Conservation (phyloP, 129 eudicot genomes). For the Silybum marianum region DNA sequence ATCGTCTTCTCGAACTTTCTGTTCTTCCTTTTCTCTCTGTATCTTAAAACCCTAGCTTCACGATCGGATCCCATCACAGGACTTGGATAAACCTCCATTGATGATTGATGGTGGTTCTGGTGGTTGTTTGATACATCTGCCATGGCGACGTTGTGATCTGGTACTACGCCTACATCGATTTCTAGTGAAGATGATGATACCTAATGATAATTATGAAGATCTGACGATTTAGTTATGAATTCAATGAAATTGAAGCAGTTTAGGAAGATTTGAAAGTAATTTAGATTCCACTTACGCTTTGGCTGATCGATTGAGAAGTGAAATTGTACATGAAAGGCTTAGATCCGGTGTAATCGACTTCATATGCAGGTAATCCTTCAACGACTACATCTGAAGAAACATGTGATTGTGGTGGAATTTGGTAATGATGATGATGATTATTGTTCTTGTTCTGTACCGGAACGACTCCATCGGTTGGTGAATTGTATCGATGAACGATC, state of each 20-base stretch:
- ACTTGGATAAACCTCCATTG: constrained; percentile 41
- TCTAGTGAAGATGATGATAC: constrained; percentile 83
- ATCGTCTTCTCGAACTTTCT: constrained; percentile 86
- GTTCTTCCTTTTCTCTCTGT: constrained; percentile 86
- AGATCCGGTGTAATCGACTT: constrained; percentile 54
- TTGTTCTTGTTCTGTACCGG: constrained; percentile 54
- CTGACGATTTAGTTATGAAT: constrained; percentile 5
- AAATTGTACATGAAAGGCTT: constrained; percentile 76
- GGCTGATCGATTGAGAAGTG: constrained; percentile 79
- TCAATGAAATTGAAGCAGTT: neutral
- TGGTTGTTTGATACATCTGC: constrained; percentile 52
- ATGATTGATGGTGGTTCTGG: constrained; percentile 22
- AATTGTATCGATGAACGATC: constrained; percentile 29
- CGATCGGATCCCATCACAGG: constrained; percentile 62
- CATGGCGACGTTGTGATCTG: constrained; percentile 58
- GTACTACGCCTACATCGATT: constrained; percentile 80
- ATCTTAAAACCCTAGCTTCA: constrained; percentile 85
- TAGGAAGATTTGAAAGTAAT: neutral
- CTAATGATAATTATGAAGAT: constrained; percentile 29
- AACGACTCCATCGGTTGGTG: constrained; percentile 68
- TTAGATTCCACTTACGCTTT: constrained; percentile 62
- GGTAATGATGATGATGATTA: constrained; percentile 22
- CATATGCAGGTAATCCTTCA: constrained; percentile 78
- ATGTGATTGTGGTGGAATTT: constrained; percentile 25
- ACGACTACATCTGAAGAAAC: constrained; percentile 39